Conservation (phyloP, 2,329 filamentous ascomycete species). For the Stagonosporopsis tanaceti region DNA sequence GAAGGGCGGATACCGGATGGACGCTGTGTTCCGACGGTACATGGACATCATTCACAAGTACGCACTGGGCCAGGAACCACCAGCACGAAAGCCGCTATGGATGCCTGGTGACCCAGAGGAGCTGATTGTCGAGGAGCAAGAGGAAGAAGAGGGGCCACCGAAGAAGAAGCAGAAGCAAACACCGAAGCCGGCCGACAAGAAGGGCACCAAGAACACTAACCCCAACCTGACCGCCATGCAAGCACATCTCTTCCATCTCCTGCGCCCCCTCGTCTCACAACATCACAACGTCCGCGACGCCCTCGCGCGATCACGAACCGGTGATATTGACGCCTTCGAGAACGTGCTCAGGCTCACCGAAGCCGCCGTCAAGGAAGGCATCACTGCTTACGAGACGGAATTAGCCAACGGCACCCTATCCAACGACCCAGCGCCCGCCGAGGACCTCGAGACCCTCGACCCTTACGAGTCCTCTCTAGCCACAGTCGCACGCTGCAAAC, state of each 20-base stretch:
- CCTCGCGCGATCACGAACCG: slow-evolving; percentile 72
- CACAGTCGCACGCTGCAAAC: slow-evolving; percentile 73
- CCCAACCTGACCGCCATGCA: slow-evolving; percentile 83
- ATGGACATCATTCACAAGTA: slow-evolving; percentile 87
- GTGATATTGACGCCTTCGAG: slow-evolving; percentile 80
- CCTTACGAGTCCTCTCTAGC: slow-evolving; percentile 67
- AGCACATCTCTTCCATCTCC: slow-evolving; percentile 89
- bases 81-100: slow-evolving; percentile 75
- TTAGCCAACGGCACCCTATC: slow-evolving; percentile 10
- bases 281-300: slow-evolving; percentile 87
- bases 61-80: slow-evolving; percentile 71
- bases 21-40: slow-evolving; percentile 87
- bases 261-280: slow-evolving; percentile 79
- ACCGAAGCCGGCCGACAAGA: slow-evolving; percentile 54
- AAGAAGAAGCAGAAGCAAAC: slow-evolving; percentile 47
- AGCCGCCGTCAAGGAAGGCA: slow-evolving; percentile 72
- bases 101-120: slow-evolving; percentile 62
- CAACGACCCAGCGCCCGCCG: background rate
- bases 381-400: slow-evolving; percentile 69
- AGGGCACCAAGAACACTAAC: slow-evolving; percentile 58
- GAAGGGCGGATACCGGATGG: slow-evolving; percentile 84
- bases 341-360: slow-evolving; percentile 79
- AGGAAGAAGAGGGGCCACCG: slow-evolving; percentile 43
- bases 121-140: slow-evolving; percentile 32
- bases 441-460: slow-evolving; percentile 25